Conservation (phyloP, 1,139 yeast species). For the Suhomyces anneliseae region DNA sequence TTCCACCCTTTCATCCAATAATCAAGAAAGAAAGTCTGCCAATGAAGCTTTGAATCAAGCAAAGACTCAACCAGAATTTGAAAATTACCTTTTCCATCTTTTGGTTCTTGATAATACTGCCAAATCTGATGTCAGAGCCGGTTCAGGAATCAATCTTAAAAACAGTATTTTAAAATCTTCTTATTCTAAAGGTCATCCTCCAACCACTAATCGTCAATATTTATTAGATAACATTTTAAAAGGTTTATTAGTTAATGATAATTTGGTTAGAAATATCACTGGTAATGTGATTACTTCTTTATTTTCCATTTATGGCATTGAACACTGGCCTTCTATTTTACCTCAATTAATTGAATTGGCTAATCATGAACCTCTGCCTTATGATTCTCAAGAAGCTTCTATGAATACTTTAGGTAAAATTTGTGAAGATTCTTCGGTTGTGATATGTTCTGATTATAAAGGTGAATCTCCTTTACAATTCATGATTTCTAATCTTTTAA, state of each 20-base stretch:
- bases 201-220: slow-evolving; percentile 42
- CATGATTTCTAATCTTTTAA: slow-evolving; percentile 65
- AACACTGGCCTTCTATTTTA: slow-evolving; percentile 72
- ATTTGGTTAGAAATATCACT: slow-evolving; percentile 77
- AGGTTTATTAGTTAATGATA: slow-evolving; percentile 63
- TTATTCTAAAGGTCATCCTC: slow-evolving; percentile 17
- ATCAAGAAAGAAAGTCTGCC: slow-evolving; percentile 57
- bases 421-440: slow-evolving; percentile 7
- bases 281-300: slow-evolving; percentile 88
- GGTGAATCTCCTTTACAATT: slow-evolving; percentile 65
- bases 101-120: slow-evolving; percentile 54
- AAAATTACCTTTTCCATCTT: slow-evolving; percentile 73
- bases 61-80: slow-evolving; percentile 68
- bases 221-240: slow-evolving; percentile 61
- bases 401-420: slow-evolving; percentile 73
- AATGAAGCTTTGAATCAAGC: slow-evolving; percentile 69
- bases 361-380: slow-evolving; percentile 24
- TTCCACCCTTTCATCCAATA: slow-evolving; percentile 64
- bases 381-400: slow-evolving; percentile 58
- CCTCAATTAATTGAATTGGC: slow-evolving; percentile 66
- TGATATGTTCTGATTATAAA: slow-evolving; percentile 79
- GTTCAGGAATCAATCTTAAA: slow-evolving; percentile 85
- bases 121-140: slow-evolving; percentile 67
- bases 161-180: slow-evolving; percentile 55
- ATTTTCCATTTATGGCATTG: slow-evolving; percentile 69